Conservation (phyloP, 768 basidiomycete species). For the Myochromella boudieri region DNA sequence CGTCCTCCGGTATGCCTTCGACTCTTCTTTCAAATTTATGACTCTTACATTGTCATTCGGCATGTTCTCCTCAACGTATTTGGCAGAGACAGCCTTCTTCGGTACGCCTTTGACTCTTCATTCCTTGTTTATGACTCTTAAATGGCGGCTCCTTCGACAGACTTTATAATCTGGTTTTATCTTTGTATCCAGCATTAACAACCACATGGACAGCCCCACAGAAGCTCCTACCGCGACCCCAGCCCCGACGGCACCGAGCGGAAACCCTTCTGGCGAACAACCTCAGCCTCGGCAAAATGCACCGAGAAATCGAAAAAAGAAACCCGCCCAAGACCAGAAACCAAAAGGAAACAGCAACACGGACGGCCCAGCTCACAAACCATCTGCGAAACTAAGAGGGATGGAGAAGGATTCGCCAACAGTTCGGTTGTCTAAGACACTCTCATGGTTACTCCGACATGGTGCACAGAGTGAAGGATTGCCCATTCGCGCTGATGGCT, state of each 20-base stretch:
- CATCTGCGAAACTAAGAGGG: slow-evolving; percentile 52
- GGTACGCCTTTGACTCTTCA: too few relatives aligned
- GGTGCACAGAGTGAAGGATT: slow-evolving; percentile 78
- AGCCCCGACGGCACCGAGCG: too few relatives aligned
- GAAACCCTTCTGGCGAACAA: neutral
- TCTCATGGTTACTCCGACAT: slow-evolving; percentile 92
- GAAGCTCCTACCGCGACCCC: neutral
- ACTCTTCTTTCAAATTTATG: too few relatives aligned
- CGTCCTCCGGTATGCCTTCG: too few relatives aligned
- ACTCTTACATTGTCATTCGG: too few relatives aligned
- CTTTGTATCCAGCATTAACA: too few relatives aligned
- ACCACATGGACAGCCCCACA: too few relatives aligned
- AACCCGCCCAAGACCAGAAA: slow-evolving; percentile 10
- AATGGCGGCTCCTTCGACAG: too few relatives aligned
- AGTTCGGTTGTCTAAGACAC: slow-evolving; percentile 76
- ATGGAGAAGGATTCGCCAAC: slow-evolving; percentile 63
- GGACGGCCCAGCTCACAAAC: slow-evolving; percentile 11
- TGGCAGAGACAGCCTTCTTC: too few relatives aligned
- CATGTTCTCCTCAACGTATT: too few relatives aligned
- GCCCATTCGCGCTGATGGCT: slow-evolving; percentile 81
- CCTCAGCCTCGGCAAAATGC: neutral
- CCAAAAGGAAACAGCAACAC: slow-evolving; percentile 7
- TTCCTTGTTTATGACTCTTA: too few relatives aligned
- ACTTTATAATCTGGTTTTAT: too few relatives aligned
- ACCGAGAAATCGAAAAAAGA: slow-evolving; percentile 7